Conservation (phyloP, 2,329 filamentous ascomycete genomes). For the Cryphonectria nitschkei region DNA sequence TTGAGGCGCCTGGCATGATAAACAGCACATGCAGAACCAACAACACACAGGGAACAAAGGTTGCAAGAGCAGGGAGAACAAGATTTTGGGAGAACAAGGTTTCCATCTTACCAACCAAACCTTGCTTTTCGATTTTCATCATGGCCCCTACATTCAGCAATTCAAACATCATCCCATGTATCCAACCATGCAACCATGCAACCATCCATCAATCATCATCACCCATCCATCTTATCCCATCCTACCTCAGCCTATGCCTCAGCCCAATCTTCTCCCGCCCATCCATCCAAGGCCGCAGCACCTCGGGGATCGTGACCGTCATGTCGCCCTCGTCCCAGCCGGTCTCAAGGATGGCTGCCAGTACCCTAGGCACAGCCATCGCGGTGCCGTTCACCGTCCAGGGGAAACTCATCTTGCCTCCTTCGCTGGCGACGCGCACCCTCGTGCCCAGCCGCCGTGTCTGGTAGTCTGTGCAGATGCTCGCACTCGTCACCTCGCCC, state of each 20-base stretch:
- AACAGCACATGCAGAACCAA: too few relatives aligned
- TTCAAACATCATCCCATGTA: background rate
- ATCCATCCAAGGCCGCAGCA: slow-evolving; percentile 83
- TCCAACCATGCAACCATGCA: background rate
- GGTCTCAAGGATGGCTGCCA: slow-evolving; percentile 89
- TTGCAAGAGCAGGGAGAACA: too few relatives aligned
- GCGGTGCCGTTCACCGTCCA: slow-evolving; percentile 95
- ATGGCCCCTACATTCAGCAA: too few relatives aligned
- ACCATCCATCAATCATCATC: too few relatives aligned
- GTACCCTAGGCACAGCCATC: slow-evolving; percentile 83
- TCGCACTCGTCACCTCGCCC: slow-evolving; percentile 91
- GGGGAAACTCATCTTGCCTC: slow-evolving; percentile 69
- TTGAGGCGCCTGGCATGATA: too few relatives aligned
- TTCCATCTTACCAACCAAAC: too few relatives aligned
- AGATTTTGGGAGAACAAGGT: too few relatives aligned
- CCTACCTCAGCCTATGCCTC: slow-evolving; percentile 36
- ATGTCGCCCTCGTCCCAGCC: slow-evolving; percentile 76
- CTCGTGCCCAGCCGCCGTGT: slow-evolving; percentile 79
- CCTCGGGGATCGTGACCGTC: slow-evolving; percentile 76
- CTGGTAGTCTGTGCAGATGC: slow-evolving; percentile 95
- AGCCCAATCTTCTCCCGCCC: slow-evolving; percentile 67
- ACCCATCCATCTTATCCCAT: too few relatives aligned
- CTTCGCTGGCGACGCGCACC: slow-evolving; percentile 53
- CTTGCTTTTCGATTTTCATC: too few relatives aligned
- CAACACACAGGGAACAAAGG: too few relatives aligned